A percentile compares a stretch with the other conserved stretches of the same genome.
phyloP scores from a whole-genome alignment of 2,329 filamentous ascomycete species.

The Cordyceps javanica region DNA sequence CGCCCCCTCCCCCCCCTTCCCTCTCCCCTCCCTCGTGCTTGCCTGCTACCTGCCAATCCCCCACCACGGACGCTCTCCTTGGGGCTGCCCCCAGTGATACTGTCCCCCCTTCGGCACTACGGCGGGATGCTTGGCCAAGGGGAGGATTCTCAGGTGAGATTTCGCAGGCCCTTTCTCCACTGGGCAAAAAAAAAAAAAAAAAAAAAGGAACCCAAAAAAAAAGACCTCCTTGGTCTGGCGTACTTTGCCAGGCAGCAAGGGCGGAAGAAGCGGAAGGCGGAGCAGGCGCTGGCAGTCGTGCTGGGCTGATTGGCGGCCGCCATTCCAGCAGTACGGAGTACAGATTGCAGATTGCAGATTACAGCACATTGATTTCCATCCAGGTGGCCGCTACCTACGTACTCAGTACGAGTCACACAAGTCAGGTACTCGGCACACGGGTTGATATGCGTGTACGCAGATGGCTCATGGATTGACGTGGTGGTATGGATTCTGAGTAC shows the following conservation, averaged over 20 bases:
- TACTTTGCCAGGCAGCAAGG: neutral
- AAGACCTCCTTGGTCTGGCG: neutral
- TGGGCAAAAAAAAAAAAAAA: neutral
- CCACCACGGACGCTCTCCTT: neutral
- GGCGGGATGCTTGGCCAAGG: conserved; percentile 2
- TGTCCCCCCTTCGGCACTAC: conserved; percentile 8
- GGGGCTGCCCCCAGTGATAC: neutral
- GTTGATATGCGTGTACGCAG: neutral
- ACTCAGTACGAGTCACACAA: neutral
- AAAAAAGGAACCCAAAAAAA: too few relatives aligned
- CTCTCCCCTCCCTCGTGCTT: neutral
- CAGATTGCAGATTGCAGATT: neutral
- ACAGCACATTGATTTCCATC: too few relatives aligned
- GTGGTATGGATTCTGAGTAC: neutral
- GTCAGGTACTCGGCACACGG: too few relatives aligned
- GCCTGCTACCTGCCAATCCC: neutral
- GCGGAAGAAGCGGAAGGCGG: conserved; percentile 18
- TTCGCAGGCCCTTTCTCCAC: conserved; percentile 1
- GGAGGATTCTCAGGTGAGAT: conserved; percentile 12
- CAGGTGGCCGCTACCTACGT: too few relatives aligned
- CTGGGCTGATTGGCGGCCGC: conserved; percentile 29
- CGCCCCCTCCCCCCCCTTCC: neutral
- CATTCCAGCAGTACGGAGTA: conserved; percentile 17
- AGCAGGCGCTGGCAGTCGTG: conserved; percentile 23
- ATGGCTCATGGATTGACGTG: neutral